Evolutionary conservation across 106 monocot genomes (phyloP), one percentile per base, ranked within the genome.

Genomic region (Alisma plantagoaquatica): DNA sequence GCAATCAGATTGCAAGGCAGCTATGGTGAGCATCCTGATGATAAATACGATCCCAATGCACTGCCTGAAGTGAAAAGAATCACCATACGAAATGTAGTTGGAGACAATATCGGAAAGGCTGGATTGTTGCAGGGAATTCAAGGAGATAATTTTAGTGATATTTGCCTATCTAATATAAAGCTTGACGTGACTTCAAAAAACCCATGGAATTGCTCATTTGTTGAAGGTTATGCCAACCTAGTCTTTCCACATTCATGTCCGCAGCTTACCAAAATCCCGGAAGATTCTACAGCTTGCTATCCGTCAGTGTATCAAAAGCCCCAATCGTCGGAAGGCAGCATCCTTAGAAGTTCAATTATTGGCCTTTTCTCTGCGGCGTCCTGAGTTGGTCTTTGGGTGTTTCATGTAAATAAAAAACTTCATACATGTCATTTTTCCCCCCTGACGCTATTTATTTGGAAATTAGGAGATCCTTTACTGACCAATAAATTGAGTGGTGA

Each of bases 21-120:
- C 10, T 60, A 60, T 8, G 73, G 72, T 3, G 62, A 48, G 23
- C 77, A 77, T 28, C 72, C 77, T 6, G 72, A 77, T 23, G 72
- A 65, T 0, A 24, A 56, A 11, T 73, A 32, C 31, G 69, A 69
- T 33, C 67, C 58, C 7, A 14, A 52, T 47, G 77, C 72, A 10
- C 35, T 72, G 16, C 78, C 73, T 0, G 1, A 22, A 11, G 46
- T 79, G 4, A 26, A 44, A 6, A 33, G 49, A 28, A 55, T 79
- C 48, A 79, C 65, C 10, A 60, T 79, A 11, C 63, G 61, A 11
- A 57, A 66, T 46, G 54, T 79, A 14, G 38, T 54, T 0, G 77
- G 72, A 19, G 22, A 4, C 12, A 72, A 63, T 23, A 64, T 77
- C 42, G 46, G 18, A 14, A 14, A 29, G 10, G 77, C 77, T 24